Base-by-base conservation (phyloP, 306 rosid species). In the Canavalia gladiata region DNA sequence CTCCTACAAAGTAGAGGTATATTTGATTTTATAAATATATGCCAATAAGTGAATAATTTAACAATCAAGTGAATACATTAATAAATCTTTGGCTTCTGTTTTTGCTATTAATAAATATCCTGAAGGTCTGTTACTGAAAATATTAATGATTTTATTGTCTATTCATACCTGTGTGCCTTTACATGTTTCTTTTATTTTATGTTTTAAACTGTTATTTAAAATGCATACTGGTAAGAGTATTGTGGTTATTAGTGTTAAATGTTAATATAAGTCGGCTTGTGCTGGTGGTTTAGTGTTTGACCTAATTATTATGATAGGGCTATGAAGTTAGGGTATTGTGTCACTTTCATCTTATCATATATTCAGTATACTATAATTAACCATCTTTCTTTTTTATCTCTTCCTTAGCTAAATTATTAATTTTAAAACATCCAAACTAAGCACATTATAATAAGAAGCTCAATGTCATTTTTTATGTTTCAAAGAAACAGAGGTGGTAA, bases 1-100 rank as follows among this genome's bases (percentile, higher is more conserved):
- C 99, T 84, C 99, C 98, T 95, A 89, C 85, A 87, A 71, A 50
- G 86, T 77, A 85, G 67, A 54, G 84, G 81, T 67, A 80, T 11
- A 31, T 47, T 54, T 65, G 10, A 70, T 79, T 72, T 70, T 63
- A 46, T 62, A 66, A 79, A 75, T 64, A 52, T 84, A 62, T 83
- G 68, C 67, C 68, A 70, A 46, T 67, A 39, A 34, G 31, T 41
- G 51, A 75, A 74, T 42, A 80, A 69, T 45, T 74, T 83, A 54
- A 46, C 41, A 66, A 63, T 59, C 37, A 64, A 42, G 10, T 63
- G 68, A 69, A 58, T 56, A 72, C 68, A 68, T 73, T 68, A 75
- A 34, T 57, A 75, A 60, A 33, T 71, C 10, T 47, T 9, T 39
- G 69, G 12, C 37, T 34, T 56, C 82, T 35, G 54, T 8, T 82